Base-by-base conservation (phyloP, 2,329 filamentous ascomycete species). In the Ophiostoma himal-ulmi region DNA sequence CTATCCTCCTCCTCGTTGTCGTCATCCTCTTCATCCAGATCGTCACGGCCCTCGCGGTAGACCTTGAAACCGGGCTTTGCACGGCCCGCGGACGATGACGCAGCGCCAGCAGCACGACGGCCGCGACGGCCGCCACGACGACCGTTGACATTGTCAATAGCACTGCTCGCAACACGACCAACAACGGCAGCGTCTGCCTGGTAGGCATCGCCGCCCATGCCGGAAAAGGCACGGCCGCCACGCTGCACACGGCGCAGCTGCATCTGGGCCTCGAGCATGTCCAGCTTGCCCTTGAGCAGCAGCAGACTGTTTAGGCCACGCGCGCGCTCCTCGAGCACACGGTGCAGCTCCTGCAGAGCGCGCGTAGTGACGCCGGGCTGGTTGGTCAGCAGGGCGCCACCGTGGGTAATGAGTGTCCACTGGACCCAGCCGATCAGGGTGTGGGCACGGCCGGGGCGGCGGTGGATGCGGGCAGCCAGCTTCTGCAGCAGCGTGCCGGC, bases 381-480 rank as follows among this genome's bases (percentile, higher is more conserved):
- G 41, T 90, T 90, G 13, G 94, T 92, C 68, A 99, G 84, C 57
- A 99, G 67, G 69, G 94, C 94, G 74, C 94, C 95, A 74, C 95
- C 95, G 77, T 99, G 95, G 1, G 92, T 90, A 44, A 97, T 88
- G 70, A 97, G 86, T 1, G 93, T 94, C 92, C 93, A 97, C 80
- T 97, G 94, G 62, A 98, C 91, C 94, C 95, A 99, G 20, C 91
- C 88, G 86, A 97, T 94, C 41, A 99, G 86, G 77, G 90, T 92
- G 68, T 94, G 93, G 17, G 95, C 94, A 70, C 95, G 88, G 3
- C 94, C 95, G 0, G 95, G 95, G 64, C 93, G 88, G 74, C 91
- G 88, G 80, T 97, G 90, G 78, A 99, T 87, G 71, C 94, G 87
- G 75, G 96, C 91, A 10, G 95, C 92, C 68, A 99, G 86, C 79